Evolutionary conservation across 768 basidiomycete genomes (phyloP), one percentile per base, ranked within the genome.

Genomic region (Lyophyllum decastes): DNA sequence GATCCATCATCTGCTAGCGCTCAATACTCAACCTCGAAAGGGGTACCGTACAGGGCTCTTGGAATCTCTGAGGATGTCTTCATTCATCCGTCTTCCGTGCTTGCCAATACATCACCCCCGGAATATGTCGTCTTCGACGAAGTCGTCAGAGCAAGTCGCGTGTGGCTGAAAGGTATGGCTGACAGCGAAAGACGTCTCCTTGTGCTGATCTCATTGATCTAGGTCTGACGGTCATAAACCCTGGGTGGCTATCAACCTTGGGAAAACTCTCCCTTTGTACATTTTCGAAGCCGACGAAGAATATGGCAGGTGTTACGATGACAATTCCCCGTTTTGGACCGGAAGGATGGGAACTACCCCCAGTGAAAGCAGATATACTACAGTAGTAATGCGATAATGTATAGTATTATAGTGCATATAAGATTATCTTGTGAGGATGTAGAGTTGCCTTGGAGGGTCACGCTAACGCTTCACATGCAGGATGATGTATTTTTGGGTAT

Each of bases 91-190:
- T 90, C 90, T 0, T 95, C 93, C n/a, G 79, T 90, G 19, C 70
- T 96, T 12, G 85, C 86, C 57, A 81, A 82, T 63, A 58, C 61
- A 6, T 60, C 86, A 11, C 93, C 96, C 2, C 93, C 96, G 0
- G 94, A 96, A 53, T 98, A 88, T 68, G 64, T 98, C 46, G 82
- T 92, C 38, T 99, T 83, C 69, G 82, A 87, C 49, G 95, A 98
- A 64, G 74, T 97, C 5, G 82, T 94, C 27, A 82, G 87, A 46
- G 91, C 92, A 2, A 85, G 81, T 43, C 82, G 79, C 47, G 78
- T 88, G 24, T 94, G 87, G 82, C 69, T 98, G 48, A 94, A 92
- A 82, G 88, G 94, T 91, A 49, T 66, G 12, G 27, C 41, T 14
- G 24, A n/a, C 6, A 21, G 16, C 14, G 40, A 49, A 25, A 48